Evolutionary conservation across 202 grass and related monocot genomes (phyloP), one percentile per base, ranked within the genome.

Genomic region (Thinopyrum obtusiflorum): DNA sequence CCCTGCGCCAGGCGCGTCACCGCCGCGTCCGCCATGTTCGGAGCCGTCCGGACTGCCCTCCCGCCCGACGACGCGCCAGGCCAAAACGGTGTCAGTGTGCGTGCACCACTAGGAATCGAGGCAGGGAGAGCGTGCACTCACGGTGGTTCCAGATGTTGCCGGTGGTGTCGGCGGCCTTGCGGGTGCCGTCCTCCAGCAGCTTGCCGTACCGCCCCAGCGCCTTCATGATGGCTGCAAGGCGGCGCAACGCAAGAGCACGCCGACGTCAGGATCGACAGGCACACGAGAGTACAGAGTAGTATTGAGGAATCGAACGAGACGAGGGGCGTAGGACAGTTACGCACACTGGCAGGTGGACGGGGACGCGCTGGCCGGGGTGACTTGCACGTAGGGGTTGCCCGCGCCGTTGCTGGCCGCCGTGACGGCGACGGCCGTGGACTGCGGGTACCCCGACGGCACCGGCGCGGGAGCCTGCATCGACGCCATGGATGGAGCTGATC

Each of bases 71-170:
- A 24, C 21, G 6, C 20, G 35, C 18, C 9, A 69, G 14, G 10
- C 1, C 23, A 60, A 39, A 7, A 13, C 59, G 18, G 53, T 37
- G 74, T 44, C 59, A 61, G 27, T 37, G 65, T 9, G 73, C 12
- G 24, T 2, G 2, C 18, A 36, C 35, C 0, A 37, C 36, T 6
- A 37, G 6, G 36, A 37, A 40, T 40, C 42, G 6, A 47, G 39
- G 4, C 24, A 11, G 21, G 4, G 78, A 15, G 77, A 0, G 10
- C 0, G 12, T 2, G 31, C 6, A 51, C 83, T 20, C 37, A 99
- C 97, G 90, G 78, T 99, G 93, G 65, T 99, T 89, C 93, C 93
- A 99, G 77, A 99, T 93, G 81, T 93, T 94, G 86, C 88, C 93
- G 65, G 93, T 91, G 76, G 88, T 55, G 80, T 83, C 83, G 70